phyloP scores from a whole-genome alignment of 345 rosid species.

The Euphorbia tirucalli region DNA sequence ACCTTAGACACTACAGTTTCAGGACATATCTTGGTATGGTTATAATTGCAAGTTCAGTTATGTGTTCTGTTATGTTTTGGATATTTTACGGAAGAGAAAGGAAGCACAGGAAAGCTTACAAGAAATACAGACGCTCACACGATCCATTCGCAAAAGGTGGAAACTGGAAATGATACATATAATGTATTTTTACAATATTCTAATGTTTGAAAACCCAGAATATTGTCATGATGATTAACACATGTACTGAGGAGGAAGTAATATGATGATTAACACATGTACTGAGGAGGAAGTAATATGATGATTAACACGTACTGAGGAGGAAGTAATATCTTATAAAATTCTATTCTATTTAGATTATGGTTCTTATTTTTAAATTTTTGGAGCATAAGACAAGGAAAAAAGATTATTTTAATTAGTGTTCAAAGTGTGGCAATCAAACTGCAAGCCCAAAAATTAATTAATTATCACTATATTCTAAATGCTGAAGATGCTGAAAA shows the following conservation, averaged over 20 bases:
- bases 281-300: neutral
- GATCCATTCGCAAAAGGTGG: neutral
- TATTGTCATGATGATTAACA: neutral
- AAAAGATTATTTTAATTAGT: no score
- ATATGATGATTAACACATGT: neutral
- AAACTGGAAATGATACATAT: neutral
- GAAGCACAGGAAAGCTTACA: conserved; percentile 3
- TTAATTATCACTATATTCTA: no score
- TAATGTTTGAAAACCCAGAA: neutral
- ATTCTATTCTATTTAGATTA: neutral
- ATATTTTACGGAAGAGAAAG: conserved; percentile 14
- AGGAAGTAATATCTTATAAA: neutral
- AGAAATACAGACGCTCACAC: neutral
- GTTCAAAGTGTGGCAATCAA: no score
- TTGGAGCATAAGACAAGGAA: neutral
- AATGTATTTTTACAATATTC: no score
- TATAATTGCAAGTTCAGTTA: conserved; percentile 13
- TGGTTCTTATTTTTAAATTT: no score
- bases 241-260: neutral
- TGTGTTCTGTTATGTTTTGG: conserved; percentile 24
- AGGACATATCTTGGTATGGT: conserved; percentile 24
- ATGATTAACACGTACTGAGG: neutral
- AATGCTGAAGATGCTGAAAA: neutral
- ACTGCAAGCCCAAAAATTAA: no score
- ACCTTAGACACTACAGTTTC: conserved; percentile 14